Evolutionary conservation across 2,329 filamentous ascomycete species (phyloP).

Genomic region (Xenoacremonium recifei): DNA sequence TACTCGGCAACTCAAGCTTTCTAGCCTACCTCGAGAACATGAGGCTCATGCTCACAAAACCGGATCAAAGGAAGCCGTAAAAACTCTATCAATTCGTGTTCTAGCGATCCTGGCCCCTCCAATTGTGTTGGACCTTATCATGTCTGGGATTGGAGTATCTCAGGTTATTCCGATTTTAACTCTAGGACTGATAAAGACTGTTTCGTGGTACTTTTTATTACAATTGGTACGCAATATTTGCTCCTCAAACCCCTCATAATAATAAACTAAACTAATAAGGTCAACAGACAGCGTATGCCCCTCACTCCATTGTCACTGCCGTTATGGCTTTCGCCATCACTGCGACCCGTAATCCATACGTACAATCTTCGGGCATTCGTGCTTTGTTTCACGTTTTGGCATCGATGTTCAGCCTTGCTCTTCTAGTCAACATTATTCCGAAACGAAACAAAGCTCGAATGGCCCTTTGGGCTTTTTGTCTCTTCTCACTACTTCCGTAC

Average conservation of each 20-base stretch:
- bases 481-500: constrained; percentile 31
- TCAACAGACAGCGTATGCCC: constrained; percentile 25
- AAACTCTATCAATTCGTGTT: not conserved
- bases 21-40: too few relatives aligned
- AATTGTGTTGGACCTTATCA: constrained; percentile 22
- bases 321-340: constrained; percentile 33
- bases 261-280: constrained; percentile 18
- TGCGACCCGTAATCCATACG: constrained; percentile 26
- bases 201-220: constrained; percentile 34
- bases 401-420: constrained; percentile 31
- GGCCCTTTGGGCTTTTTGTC: constrained; percentile 29
- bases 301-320: constrained; percentile 29
- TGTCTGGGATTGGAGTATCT: constrained; percentile 22
- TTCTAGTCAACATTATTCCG: constrained; percentile 30
- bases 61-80: not conserved
- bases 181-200: constrained; percentile 29
- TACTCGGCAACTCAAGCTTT: constrained; percentile 29
- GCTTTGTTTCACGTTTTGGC: constrained; percentile 25
- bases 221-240: constrained; percentile 24
- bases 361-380: constrained; percentile 23
- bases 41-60: constrained; percentile 17
- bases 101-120: not conserved
- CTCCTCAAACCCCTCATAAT: rapidly evolving
- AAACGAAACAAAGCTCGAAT: constrained; percentile 24
- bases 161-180: constrained; percentile 13